phyloP scores from a whole-genome alignment of 352 stramenopile species.

The Phytophthora megakarya region DNA sequence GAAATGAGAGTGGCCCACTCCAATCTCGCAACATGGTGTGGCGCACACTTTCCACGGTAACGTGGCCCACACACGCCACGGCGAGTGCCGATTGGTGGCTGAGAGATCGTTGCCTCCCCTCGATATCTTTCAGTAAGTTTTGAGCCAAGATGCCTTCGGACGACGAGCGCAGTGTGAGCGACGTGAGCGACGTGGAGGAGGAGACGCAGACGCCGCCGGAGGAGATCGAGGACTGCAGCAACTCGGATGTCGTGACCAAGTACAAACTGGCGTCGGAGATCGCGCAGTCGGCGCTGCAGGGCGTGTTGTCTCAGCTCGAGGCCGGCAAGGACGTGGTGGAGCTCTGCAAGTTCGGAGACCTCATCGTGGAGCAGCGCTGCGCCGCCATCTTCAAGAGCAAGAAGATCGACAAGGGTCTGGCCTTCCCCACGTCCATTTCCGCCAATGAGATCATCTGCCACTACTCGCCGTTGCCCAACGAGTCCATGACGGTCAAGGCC shows the following conservation, averaged over 20 bases:
- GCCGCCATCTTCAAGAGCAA: slow-evolving; percentile 97
- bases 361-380: slow-evolving; percentile 82
- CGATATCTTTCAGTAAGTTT: slow-evolving; percentile 20
- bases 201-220: slow-evolving; percentile 59
- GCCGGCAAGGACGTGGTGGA: slow-evolving; percentile 95
- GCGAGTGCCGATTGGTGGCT: slow-evolving; percentile 7
- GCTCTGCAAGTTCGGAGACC: slow-evolving; percentile 93
- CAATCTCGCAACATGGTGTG: background rate
- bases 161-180: slow-evolving; percentile 48
- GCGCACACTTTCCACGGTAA: too few species aligned
- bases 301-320: slow-evolving; percentile 94
- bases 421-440: slow-evolving; percentile 99
- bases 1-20: background rate
- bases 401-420: slow-evolving; percentile 98
- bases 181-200: slow-evolving; percentile 81
- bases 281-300: slow-evolving; percentile 96
- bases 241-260: slow-evolving; percentile 94
- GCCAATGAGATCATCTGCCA: slow-evolving; percentile 99
- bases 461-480: slow-evolving; percentile 94
- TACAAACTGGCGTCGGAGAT: slow-evolving; percentile 99
- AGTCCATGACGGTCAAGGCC: slow-evolving; percentile 78
- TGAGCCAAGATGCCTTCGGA: slow-evolving; percentile 45
- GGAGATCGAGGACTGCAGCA: slow-evolving; percentile 84
- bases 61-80: too few species aligned
- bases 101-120: background rate